A percentile compares a stretch with the other conserved stretches of the same genome.
Conservation (phyloP, 441 rosid genomes). For the Manihot esculenta region DNA sequence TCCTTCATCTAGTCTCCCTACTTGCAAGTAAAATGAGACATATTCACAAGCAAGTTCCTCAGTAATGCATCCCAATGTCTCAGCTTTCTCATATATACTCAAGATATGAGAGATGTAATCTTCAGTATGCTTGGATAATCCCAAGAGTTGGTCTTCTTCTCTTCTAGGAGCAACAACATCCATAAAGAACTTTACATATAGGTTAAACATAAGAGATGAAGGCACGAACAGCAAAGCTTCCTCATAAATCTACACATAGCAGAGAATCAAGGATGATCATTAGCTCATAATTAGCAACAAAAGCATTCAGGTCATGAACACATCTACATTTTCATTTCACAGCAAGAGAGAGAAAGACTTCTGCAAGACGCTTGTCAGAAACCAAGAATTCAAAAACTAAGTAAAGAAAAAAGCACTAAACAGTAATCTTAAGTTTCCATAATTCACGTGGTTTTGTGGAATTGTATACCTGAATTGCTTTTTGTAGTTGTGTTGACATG, state of each 20-base stretch:
- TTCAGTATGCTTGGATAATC: conserved; percentile 24
- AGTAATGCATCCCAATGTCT: conserved; percentile 48
- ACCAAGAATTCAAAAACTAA: not conserved
- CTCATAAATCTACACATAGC: conserved; percentile 62
- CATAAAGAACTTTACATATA: conserved; percentile 58
- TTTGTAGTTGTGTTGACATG: conserved; percentile 39
- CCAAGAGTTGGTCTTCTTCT: conserved; percentile 30
- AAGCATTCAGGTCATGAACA: not conserved
- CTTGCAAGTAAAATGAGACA: conserved; percentile 57
- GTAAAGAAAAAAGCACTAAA: not conserved
- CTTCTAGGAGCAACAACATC: conserved; percentile 36
- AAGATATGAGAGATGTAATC: conserved; percentile 43
- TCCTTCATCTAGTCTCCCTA: conserved; percentile 61
- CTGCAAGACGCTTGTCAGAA: not conserved
- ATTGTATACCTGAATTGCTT: conserved; percentile 62
- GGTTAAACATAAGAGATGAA: conserved; percentile 52
- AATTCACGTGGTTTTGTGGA: not conserved
- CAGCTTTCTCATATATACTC: conserved; percentile 63
- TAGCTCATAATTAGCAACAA: conserved; percentile 5
- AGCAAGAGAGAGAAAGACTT: not conserved
- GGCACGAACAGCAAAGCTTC: conserved; percentile 60
- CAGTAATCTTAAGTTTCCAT: not conserved
- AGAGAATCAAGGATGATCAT: conserved; percentile 12
- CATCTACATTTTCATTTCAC: not conserved
- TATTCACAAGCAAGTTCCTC: conserved; percentile 72